phyloP scores from a whole-genome alignment of 768 basidiomycete species.

The Mycena sanguinolenta region DNA sequence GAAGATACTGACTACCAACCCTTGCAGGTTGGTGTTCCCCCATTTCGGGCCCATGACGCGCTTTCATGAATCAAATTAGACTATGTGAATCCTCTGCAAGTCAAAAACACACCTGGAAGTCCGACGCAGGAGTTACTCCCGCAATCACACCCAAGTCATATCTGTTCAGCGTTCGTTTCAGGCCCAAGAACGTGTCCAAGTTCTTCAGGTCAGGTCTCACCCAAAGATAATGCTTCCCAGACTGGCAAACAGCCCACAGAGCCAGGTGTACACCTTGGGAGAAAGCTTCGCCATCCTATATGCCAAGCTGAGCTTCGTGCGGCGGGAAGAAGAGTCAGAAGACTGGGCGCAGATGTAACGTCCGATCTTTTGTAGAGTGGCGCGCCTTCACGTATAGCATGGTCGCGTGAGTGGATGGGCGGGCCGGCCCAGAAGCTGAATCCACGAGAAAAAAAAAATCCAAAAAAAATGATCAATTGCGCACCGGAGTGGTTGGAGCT shows the following conservation, averaged over 20 bases:
- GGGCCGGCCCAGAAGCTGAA: slow-evolving; percentile 14
- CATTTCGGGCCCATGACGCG: slow-evolving; percentile 53
- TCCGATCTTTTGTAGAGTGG: slow-evolving; percentile 18
- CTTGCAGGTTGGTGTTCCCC: slow-evolving; percentile 51
- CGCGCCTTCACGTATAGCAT: slow-evolving; percentile 3
- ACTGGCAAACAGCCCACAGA: slow-evolving; percentile 66
- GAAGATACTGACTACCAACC: slow-evolving; percentile 58
- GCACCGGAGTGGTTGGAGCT: too few species aligned
- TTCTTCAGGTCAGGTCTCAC: background rate
- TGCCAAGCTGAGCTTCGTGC: slow-evolving; percentile 4
- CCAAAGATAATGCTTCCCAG: slow-evolving; percentile 62
- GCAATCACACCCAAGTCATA: slow-evolving; percentile 68
- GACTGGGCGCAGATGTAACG: background rate
- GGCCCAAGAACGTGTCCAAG: background rate
- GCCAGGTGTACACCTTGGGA: slow-evolving; percentile 67
- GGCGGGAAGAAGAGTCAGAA: slow-evolving; percentile 22
- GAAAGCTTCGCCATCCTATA: slow-evolving; percentile 48
- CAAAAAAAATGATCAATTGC: too few species aligned
- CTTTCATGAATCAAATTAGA: slow-evolving; percentile 31
- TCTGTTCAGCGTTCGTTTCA: slow-evolving; percentile 16
- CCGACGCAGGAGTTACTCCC: slow-evolving; percentile 55
- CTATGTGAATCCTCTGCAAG: background rate
- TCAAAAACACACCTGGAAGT: slow-evolving; percentile 48
- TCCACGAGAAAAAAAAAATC: too few species aligned
- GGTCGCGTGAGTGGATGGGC: slow-evolving; percentile 28